These are phyloP conservation scores for Leishmania tropica DNA, from an alignment of 208 protist genomes.

Conservation along the genomic window DNA sequence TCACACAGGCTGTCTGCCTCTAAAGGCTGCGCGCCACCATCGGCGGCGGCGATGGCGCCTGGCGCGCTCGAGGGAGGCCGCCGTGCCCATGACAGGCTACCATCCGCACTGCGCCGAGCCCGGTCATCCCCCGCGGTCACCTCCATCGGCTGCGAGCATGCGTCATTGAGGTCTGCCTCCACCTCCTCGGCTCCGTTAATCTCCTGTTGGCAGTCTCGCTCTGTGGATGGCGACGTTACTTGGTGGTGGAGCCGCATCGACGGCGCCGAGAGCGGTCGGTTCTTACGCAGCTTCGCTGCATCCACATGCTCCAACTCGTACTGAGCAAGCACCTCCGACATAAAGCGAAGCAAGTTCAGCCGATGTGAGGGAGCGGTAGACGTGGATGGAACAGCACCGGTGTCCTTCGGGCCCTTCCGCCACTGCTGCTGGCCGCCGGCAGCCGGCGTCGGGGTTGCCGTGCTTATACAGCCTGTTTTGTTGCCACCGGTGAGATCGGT, in stretches of 20 bases:
- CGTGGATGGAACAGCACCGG: not conserved
- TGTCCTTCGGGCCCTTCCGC: not conserved
- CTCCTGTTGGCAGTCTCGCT: not conserved
- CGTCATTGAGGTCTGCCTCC: not conserved
- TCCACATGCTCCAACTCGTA: constrained; percentile 19
- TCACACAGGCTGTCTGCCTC: not conserved
- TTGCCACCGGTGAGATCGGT: not conserved
- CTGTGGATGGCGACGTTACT: not conserved
- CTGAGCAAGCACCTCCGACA: constrained; percentile 54
- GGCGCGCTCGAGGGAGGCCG: not conserved
- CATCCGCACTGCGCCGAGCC: not conserved
- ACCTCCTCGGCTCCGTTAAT: not conserved
- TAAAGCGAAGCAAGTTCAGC: constrained; percentile 77
- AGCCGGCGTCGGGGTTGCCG: not conserved
- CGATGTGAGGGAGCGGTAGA: constrained; percentile 6
- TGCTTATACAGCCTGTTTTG: not conserved
- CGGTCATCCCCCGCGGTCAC: not conserved
- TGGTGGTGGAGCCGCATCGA: constrained; percentile 1
- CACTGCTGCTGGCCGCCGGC: not conserved
- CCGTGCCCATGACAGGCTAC: not conserved
- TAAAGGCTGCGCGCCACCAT: not conserved
- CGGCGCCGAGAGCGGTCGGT: constrained; percentile 19
- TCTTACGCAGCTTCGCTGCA: not conserved
- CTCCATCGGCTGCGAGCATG: not conserved
- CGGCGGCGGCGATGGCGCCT: not conserved